Evolutionary conservation across 1,284 basidiomycete species (phyloP), one percentile per base, ranked within the genome.

Genomic region (Anthracocystis setariae): DNA sequence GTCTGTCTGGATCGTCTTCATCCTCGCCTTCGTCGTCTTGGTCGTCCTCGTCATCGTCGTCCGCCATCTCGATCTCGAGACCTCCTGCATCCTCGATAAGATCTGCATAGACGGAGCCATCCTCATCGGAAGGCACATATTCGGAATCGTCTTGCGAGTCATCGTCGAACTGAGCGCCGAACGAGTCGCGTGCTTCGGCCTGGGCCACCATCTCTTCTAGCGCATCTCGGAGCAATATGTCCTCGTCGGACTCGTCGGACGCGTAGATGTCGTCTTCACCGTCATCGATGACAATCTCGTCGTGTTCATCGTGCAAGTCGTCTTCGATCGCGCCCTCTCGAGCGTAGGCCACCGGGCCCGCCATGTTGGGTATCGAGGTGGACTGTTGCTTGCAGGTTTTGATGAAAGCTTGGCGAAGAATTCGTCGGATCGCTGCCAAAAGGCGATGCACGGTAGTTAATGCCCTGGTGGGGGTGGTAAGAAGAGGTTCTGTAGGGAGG

Each of bases 161-260:
- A 37, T 65, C 53, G 24, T 65, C 53, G 29, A 66, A 69, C 25
- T 60, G 58, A 8, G 52, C 45, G 20, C 58, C 56, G 24, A 57
- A 55, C 10, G 52, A 47, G 18, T 66, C 54, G 13, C 53, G 52
- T 32, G 62, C 63, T 23, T 75, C 62, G 45, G 66, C 62, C 46
- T 57, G 54, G 0, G 70, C 65, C 12, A 56, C 70, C 65, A 61
- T 67, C 43, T 56, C 65, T 39, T 71, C 70, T 1, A 76, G 38
- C 0, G 59, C 58, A 24, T 73, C 71, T 46, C 68, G 71, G 8
- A 73, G 55, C 1, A 70, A 37, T 42, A 62, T 51, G 7, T 72
- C 70, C 3, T 71, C 73, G 24, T 72, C 70, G n/a, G 77, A 75
- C 13, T 60, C 64, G 23, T 50, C 59, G 17, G 60, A 72, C 13